These are phyloP conservation scores for Mrakia hoshinonis DNA, from an alignment of 768 basidiomycete species.

Conservation along the genomic window DNA sequence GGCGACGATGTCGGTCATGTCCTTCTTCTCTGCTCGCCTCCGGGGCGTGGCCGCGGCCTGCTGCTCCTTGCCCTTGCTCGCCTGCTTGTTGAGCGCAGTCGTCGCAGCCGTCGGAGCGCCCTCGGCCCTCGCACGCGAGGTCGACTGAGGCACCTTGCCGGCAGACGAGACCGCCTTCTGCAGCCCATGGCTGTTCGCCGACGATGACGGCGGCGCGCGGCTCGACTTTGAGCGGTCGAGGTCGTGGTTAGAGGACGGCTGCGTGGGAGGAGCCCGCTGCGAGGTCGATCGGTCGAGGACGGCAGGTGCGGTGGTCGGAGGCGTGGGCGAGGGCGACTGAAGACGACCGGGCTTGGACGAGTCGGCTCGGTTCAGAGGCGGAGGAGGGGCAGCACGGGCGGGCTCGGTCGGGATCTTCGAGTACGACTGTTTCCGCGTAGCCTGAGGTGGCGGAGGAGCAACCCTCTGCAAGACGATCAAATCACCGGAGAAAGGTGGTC, in stretches of 20 bases:
- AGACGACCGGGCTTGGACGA: conserved; percentile 34
- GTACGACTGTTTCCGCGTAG: background rate
- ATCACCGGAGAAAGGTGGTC: background rate
- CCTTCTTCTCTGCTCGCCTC: conserved; percentile 74
- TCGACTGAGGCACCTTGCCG: conserved; percentile 53
- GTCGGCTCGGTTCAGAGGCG: conserved; percentile 30
- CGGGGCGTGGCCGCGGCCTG: conserved; percentile 68
- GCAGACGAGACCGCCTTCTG: conserved; percentile 43
- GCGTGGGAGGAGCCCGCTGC: conserved; percentile 68
- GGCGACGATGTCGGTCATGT: conserved; percentile 79
- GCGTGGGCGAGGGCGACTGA: conserved; percentile 11
- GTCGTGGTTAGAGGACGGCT: conserved; percentile 42
- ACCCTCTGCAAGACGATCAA: conserved; percentile 33
- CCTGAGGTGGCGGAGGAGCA: conserved; percentile 33
- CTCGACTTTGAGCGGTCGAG: conserved; percentile 28
- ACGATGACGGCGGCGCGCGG: conserved; percentile 16
- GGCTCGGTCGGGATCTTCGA: conserved; percentile 27
- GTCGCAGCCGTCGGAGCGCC: conserved; percentile 48
- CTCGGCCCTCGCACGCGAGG: conserved; percentile 31
- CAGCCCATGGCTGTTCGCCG: conserved; percentile 45
- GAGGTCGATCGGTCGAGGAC: conserved; percentile 50
- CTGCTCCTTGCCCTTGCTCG: conserved; percentile 34
- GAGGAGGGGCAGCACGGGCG: conserved; percentile 34
- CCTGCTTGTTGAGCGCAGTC: conserved; percentile 38
- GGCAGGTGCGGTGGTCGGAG: conserved; percentile 38